Base-by-base conservation (phyloP, 768 basidiomycete species). In the Boletellus ananiceps region DNA sequence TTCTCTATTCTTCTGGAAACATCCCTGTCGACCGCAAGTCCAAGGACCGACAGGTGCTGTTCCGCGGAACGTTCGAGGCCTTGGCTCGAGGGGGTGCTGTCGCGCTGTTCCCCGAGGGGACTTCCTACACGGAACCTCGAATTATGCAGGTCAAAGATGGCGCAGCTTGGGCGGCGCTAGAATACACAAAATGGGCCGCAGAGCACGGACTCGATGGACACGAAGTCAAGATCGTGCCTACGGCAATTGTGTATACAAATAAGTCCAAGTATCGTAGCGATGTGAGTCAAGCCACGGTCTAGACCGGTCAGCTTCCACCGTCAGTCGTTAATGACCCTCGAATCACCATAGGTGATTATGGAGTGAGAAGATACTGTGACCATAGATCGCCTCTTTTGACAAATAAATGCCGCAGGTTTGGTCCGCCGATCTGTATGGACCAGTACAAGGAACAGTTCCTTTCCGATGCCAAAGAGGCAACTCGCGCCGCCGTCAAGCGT, bases 1-100 rank as follows among this genome's bases (percentile, higher is more conserved):
- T 98, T 50, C 75, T 98, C 8, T 79, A 80, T 46, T 87, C 88
- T 52, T 88, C 95, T 2, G 94, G 96, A n/a, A 96, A 96, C 67
- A 94, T 99, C 56, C 93, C 95, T 19, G 95, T 98, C 32, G 94
- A 96, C 68, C 82, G 96, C 52, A 93, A 90, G 71, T 89, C 81
- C 52, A 92, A 91, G 71, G 93, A 99, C 70, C 85, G 92, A 47
- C 87, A 88, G 60, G 78, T 81, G 16, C 74, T 98, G 15, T 94
- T 96, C 72, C 80, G 81, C 54, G 88, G 91, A 37, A 96, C 94
- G 0, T 86, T 97, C 58, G 87, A 95, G 44, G 85, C 86, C 1
- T 76, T 99, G 35, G 76, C 82, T 15, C 72, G 73, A n/a, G 89
- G 88, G 14, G 77, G 84, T 53, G 88, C 83, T 16, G 89, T 99